Base-by-base conservation (phyloP, 1,284 basidiomycete species). In the Violaceomyces palustris region DNA sequence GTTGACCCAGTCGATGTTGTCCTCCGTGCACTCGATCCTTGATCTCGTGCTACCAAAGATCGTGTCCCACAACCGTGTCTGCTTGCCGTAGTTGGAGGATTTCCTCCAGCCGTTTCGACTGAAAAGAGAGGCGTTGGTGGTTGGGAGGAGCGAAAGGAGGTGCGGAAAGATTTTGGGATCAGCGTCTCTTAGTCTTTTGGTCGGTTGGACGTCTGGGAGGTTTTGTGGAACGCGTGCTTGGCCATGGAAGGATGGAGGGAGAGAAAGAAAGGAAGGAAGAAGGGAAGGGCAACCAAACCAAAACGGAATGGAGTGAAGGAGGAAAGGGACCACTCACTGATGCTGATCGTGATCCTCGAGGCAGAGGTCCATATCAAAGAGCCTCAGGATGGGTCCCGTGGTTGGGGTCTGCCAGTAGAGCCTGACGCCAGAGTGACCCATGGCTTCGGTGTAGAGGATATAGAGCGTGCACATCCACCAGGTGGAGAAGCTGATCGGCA, bases 281-380 rank as follows among this genome's bases (percentile, higher is more conserved):
- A n/a, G n/a, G n/a, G n/a, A n/a, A n/a, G n/a, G n/a, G n/a, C n/a
- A n/a, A n/a, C n/a, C n/a, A n/a, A n/a, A n/a, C n/a, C n/a, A n/a
- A n/a, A n/a, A n/a, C n/a, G n/a, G n/a, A n/a, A n/a, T n/a, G n/a
- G n/a, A n/a, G n/a, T n/a, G n/a, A n/a, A n/a, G n/a, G n/a, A n/a
- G n/a, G n/a, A n/a, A n/a, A n/a, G n/a, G n/a, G n/a, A n/a, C n/a
- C n/a, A n/a, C n/a, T n/a, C 42, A 45, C 42, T 74, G 70, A 41
- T 74, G 72, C 26, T 65, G 40, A 39, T 73, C 69, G 35, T 72
- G 71, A 38, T 74, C 72, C 48, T 73, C 71, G n/a, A 74, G 42
- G 32, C 45, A 41, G 9, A 74, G 45, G 10, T 70, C 70, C 35
- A 58, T 45, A 17, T 50, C 58, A 35, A 68, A 38, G 22, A 18